Evolutionary conservation across 352 stramenopile genomes (phyloP).

Genomic region (Globisporangium ultimum): DNA sequence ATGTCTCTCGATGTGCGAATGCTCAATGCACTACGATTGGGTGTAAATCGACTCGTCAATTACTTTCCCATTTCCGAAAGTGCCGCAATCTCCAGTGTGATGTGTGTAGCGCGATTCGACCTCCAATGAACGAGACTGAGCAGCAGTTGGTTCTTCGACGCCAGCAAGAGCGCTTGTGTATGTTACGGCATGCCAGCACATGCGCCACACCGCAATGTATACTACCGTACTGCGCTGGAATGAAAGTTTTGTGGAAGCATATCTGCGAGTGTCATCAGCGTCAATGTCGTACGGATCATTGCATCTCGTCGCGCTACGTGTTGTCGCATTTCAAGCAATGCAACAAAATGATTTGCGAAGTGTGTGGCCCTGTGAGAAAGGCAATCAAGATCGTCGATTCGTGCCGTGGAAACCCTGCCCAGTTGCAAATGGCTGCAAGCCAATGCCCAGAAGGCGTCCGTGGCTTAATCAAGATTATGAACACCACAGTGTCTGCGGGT

Average conservation of each 20-base stretch:
- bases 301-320: constrained; percentile 86
- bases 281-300: constrained; percentile 85
- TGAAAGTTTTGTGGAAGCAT: constrained; percentile 90
- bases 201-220: constrained; percentile 65
- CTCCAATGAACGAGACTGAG: constrained; percentile 86
- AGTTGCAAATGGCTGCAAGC: constrained; percentile 66
- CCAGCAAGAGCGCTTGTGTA: constrained; percentile 84
- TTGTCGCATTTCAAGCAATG: constrained; percentile 90
- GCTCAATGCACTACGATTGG: constrained; percentile 84
- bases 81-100: constrained; percentile 86
- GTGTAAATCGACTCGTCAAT: constrained; percentile 83
- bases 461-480: constrained; percentile 88
- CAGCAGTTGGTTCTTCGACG: constrained; percentile 80
- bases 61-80: constrained; percentile 87
- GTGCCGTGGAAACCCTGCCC: constrained; percentile 64
- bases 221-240: constrained; percentile 80
- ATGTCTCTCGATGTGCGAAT: constrained; percentile 83
- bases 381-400: constrained; percentile 88
- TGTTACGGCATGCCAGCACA: constrained; percentile 85
- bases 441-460: constrained; percentile 76
- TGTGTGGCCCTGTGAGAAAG: constrained; percentile 83
- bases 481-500: constrained; percentile 45
- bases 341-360: constrained; percentile 90
- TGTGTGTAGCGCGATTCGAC: constrained; percentile 83
- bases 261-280: constrained; percentile 88